Percentiles rank a stretch among this genome's conserved stretches.
Conservation (phyloP, 1,284 basidiomycete genomes). For the Kwoniella shivajii region DNA sequence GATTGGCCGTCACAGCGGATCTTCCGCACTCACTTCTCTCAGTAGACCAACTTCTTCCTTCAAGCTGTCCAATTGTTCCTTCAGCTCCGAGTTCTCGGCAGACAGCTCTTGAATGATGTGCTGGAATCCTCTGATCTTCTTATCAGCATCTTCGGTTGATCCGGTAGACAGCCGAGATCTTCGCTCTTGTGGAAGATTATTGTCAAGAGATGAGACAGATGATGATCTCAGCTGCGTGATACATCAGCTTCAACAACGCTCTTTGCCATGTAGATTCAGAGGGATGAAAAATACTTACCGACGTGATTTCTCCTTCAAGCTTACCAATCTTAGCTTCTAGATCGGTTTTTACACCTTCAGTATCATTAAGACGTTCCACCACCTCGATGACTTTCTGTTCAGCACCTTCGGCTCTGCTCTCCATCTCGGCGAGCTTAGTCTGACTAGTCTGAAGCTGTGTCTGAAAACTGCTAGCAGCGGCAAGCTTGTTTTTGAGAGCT, state of each 20-base stretch:
- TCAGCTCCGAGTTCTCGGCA: constrained; percentile 70
- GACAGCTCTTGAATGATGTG: constrained; percentile 86
- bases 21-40: constrained; percentile 58
- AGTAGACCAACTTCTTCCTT: constrained; percentile 76
- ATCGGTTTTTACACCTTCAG: constrained; percentile 1
- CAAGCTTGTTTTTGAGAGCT: constrained; percentile 24
- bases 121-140: constrained; percentile 51
- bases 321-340: constrained; percentile 33
- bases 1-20: too few species aligned
- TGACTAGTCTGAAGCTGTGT: not conserved
- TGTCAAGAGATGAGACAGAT: constrained; percentile 11
- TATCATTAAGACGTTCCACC: constrained; percentile 3
- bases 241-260: not conserved
- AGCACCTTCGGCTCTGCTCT: constrained; percentile 7
- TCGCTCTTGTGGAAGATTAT: constrained; percentile 10
- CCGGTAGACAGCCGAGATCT: constrained; percentile 7
- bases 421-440: not conserved
- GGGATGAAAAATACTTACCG: constrained; percentile 23
- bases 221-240: constrained; percentile 24
- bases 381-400: constrained; percentile 1
- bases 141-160: constrained; percentile 41
- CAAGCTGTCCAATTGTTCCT: constrained; percentile 69
- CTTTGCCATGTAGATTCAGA: not conserved
- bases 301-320: constrained; percentile 37
- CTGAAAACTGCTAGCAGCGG: not conserved